phyloP scores from a whole-genome alignment of 306 rosid species.

The Begonia fuchsioides region DNA sequence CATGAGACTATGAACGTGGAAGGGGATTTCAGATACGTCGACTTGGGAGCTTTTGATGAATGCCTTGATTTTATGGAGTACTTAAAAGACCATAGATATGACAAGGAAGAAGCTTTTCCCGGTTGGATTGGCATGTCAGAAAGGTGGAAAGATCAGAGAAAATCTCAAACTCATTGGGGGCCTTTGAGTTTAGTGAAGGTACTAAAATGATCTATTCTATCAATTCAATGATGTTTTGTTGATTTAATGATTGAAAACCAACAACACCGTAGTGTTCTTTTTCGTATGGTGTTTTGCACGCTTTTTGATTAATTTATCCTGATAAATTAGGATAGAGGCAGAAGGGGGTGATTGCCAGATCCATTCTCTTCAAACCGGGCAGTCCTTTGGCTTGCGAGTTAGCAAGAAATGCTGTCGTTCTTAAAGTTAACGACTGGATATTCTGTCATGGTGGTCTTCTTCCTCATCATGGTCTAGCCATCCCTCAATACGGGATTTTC shows the following conservation, averaged over 20 bases:
- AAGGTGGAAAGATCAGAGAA: conserved; percentile 36
- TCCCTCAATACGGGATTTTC: conserved; percentile 10
- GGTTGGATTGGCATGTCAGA: conserved; percentile 56
- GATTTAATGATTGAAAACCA: no score
- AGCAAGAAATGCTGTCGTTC: conserved; percentile 63
- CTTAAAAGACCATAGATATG: conserved; percentile 31
- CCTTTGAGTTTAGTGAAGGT: conserved; percentile 85
- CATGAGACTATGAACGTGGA: conserved; percentile 96
- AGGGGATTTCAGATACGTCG: conserved; percentile 88
- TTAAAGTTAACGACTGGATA: conserved; percentile 90
- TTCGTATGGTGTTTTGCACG: neutral
- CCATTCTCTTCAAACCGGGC: conserved; percentile 75
- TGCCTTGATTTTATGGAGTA: conserved; percentile 64
- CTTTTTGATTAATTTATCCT: conserved; percentile 28
- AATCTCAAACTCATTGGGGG: conserved; percentile 46
- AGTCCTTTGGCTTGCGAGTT: conserved; percentile 68
- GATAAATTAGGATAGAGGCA: conserved; percentile 80
- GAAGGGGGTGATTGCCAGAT: conserved; percentile 78
- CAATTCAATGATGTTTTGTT: no score
- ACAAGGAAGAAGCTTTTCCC: conserved; percentile 58
- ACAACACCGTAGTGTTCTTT: no score
- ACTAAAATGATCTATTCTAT: conserved; percentile 5
- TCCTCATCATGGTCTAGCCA: conserved; percentile 74
- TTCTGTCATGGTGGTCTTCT: conserved; percentile 99
- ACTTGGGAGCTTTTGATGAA: conserved; percentile 68